Evolutionary conservation across 257 asterid genomes (phyloP).

Genomic region (Solanum sitiens): DNA sequence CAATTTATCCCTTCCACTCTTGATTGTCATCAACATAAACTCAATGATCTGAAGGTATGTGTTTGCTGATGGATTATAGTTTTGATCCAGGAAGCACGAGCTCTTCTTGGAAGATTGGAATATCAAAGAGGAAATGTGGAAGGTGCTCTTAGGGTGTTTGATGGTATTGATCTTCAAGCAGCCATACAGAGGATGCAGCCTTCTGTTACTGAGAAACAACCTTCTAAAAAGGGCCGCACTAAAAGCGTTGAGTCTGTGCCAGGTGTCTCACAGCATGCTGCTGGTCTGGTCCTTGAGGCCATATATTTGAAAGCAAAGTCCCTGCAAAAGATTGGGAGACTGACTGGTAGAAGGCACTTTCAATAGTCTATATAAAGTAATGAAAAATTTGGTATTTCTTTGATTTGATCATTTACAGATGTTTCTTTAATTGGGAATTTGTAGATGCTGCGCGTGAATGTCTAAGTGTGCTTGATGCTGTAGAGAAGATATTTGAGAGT

Average conservation of each 20-base stretch:
- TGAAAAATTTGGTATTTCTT: constrained; percentile 1
- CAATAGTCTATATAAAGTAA: not conserved
- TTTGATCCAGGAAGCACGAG: constrained; percentile 88
- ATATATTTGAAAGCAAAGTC: constrained; percentile 90
- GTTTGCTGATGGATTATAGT: constrained; percentile 18
- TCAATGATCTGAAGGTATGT: constrained; percentile 21
- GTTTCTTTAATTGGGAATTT: constrained; percentile 25
- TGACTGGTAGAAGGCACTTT: constrained; percentile 43
- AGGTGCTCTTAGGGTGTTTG: constrained; percentile 91
- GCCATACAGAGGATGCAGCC: constrained; percentile 82
- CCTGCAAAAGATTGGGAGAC: constrained; percentile 87
- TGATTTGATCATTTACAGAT: constrained; percentile 18
- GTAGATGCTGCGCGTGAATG: constrained; percentile 95
- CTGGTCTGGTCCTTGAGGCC: constrained; percentile 91
- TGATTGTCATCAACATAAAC: constrained; percentile 7
- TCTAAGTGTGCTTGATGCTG: constrained; percentile 87
- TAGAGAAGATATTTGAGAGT: constrained; percentile 70
- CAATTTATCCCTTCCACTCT: not conserved
- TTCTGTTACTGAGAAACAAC: constrained; percentile 46
- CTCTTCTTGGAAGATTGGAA: constrained; percentile 95
- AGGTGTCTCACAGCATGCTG: constrained; percentile 69
- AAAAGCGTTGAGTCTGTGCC: constrained; percentile 40
- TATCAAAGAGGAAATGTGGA: constrained; percentile 97
- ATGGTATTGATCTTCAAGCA: constrained; percentile 93
- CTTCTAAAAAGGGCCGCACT: constrained; percentile 66